phyloP scores from a whole-genome alignment of 768 basidiomycete genomes.

The Mycena indigotica region DNA sequence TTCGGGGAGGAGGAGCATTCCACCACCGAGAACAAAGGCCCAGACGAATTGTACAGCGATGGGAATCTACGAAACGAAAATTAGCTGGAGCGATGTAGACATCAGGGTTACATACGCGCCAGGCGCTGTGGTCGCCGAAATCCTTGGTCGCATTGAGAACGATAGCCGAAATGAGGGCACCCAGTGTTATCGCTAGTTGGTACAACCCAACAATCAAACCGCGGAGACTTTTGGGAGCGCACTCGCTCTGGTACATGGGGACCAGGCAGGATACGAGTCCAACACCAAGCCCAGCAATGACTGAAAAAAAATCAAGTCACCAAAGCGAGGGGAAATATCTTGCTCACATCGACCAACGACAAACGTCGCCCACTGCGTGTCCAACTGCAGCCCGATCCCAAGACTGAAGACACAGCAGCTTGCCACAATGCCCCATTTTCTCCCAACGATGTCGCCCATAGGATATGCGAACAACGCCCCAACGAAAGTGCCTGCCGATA shows the following conservation, averaged over 20 bases:
- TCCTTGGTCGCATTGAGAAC: conserved; percentile 56
- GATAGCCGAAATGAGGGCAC: conserved; percentile 55
- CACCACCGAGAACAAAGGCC: conserved; percentile 57
- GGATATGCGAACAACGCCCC: conserved; percentile 41
- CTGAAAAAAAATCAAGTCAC: background rate
- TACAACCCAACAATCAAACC: conserved; percentile 29
- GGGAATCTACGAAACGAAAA: conserved; percentile 47
- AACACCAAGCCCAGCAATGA: conserved; percentile 19
- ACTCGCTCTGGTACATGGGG: conserved; percentile 24
- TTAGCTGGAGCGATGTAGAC: no score
- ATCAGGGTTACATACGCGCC: conserved; percentile 12
- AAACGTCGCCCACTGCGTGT: conserved; percentile 30
- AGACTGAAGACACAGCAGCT: conserved; percentile 42
- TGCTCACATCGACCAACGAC: conserved; percentile 30
- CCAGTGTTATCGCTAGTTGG: conserved; percentile 36
- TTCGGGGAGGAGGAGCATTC: conserved; percentile 63
- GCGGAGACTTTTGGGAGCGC: conserved; percentile 21
- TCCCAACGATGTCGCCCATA: conserved; percentile 48
- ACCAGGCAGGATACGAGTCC: conserved; percentile 22
- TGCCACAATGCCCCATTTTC: conserved; percentile 50
- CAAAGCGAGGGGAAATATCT: background rate
- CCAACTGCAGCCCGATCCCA: conserved; percentile 32
- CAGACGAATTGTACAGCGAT: conserved; percentile 64
- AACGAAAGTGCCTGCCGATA: conserved; percentile 70
- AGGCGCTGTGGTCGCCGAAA: conserved; percentile 30